A percentile compares a stretch with the other conserved stretches of the same genome.
phyloP scores from a whole-genome alignment of 208 protist genomes.

The Crithidia sp. region DNA sequence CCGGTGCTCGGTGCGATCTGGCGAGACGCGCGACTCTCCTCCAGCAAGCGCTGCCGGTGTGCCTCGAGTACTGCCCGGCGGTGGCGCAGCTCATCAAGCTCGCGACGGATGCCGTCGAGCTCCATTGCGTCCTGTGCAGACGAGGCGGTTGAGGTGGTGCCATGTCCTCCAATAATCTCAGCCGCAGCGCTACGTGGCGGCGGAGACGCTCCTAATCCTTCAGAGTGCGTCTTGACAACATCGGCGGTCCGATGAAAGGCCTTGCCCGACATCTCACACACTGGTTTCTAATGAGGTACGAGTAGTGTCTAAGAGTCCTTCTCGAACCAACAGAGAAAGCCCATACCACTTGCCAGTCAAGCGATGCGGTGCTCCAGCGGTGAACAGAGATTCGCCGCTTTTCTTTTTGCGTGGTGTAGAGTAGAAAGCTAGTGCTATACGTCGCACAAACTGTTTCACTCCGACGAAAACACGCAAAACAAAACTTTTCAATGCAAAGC shows the following conservation, averaged over 20 bases:
- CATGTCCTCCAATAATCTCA: too few relatives aligned
- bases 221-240: neutral
- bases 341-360: too few relatives aligned
- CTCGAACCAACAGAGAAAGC: too few relatives aligned
- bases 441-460: too few relatives aligned
- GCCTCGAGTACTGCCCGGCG: slow-evolving; percentile 59
- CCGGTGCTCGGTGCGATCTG: neutral
- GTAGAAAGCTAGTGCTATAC: too few relatives aligned
- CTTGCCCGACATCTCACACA: neutral
- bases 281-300: too few relatives aligned
- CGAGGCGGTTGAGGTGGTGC: neutral
- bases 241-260: neutral
- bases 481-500: too few relatives aligned
- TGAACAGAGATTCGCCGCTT: too few relatives aligned
- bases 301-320: too few relatives aligned
- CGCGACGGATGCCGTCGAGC: slow-evolving; percentile 53
- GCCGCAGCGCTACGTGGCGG: neutral
- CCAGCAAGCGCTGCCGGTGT: slow-evolving; percentile 51
- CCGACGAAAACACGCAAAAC: too few relatives aligned
- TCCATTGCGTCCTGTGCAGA: slow-evolving; percentile 2
- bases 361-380: too few relatives aligned
- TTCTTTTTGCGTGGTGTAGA: too few relatives aligned
- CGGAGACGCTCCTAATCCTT: neutral
- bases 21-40: slow-evolving; percentile 5
- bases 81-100: slow-evolving; percentile 57